Percentiles rank a stretch among this genome's conserved stretches.
phyloP scores from a whole-genome alignment of 1,139 yeast species.

The Geotrichum phurueaensis region DNA sequence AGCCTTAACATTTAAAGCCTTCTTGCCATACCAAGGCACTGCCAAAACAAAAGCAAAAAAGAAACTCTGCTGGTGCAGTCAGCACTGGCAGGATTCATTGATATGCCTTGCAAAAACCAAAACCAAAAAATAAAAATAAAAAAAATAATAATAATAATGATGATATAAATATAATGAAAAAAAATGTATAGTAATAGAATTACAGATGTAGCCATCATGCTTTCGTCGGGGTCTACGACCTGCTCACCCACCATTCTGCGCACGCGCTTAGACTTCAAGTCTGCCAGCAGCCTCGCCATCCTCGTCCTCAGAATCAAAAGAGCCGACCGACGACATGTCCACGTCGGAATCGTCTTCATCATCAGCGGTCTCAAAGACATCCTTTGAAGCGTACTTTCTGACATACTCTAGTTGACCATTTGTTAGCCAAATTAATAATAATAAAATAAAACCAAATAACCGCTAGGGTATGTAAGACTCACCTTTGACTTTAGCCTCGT shows the following conservation, averaged over 20 bases:
- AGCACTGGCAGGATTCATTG: not conserved
- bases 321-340: constrained; percentile 44
- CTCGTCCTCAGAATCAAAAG: constrained; percentile 43
- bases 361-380: constrained; percentile 33
- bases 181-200: not conserved
- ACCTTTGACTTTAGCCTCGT: constrained; percentile 58
- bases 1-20: too few relatives aligned
- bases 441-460: not conserved
- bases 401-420: constrained; percentile 46
- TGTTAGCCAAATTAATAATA: not conserved
- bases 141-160: not conserved
- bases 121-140: not conserved
- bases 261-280: constrained; percentile 33
- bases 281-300: constrained; percentile 43
- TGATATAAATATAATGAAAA: not conserved
- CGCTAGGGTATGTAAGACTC: constrained; percentile 21
- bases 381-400: constrained; percentile 59
- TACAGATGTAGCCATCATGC: not conserved
- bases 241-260: not conserved
- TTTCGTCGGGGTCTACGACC: too few relatives aligned
- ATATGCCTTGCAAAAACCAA: not conserved
- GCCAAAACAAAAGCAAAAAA: not conserved
- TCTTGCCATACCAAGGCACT: too few relatives aligned
- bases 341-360: constrained; percentile 38
- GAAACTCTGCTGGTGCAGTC: not conserved